These are phyloP conservation scores for Dipodascus albidus DNA, from an alignment of 805 yeast species.

Conservation along the genomic window DNA sequence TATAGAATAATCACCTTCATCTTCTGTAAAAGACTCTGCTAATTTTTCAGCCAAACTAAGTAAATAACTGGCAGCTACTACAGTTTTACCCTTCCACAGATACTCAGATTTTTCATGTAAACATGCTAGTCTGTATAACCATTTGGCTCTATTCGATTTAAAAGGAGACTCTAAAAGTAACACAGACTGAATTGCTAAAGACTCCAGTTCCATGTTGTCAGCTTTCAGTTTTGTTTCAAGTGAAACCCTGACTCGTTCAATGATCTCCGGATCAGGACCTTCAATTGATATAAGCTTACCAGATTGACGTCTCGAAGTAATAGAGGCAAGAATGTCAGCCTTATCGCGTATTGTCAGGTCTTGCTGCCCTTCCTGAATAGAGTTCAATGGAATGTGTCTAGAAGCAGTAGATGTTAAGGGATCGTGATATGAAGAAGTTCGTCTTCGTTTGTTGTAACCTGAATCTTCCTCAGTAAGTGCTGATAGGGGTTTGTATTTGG, in stretches of 20 bases:
- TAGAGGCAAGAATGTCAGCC: constrained; percentile 15
- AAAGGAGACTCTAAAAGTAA: constrained; percentile 3
- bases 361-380: constrained; percentile 3
- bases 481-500: not conserved
- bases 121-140: constrained; percentile 17
- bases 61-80: constrained; percentile 15
- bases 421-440: constrained; percentile 17
- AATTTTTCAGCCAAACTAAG: constrained; percentile 17
- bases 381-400: not conserved
- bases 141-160: constrained; percentile 10
- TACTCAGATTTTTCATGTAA: constrained; percentile 15
- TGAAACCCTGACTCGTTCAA: constrained; percentile 4
- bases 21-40: constrained; percentile 2
- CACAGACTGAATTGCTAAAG: not conserved
- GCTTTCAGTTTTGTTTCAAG: constrained; percentile 7
- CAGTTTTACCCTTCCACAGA: constrained; percentile 6
- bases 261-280: constrained; percentile 12
- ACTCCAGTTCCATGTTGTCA: not conserved
- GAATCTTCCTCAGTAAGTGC: constrained; percentile 6
- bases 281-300: constrained; percentile 13
- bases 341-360: constrained; percentile 15
- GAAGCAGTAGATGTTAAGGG: constrained; percentile 9
- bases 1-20: not conserved
- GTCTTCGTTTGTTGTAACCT: constrained; percentile 9
- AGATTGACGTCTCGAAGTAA: constrained; percentile 2